A percentile compares a stretch with the other conserved stretches of the same genome.
These are phyloP conservation scores for Chrysoporthe deuterocubensis DNA, from an alignment of 2,329 filamentous ascomycete genomes.

Conservation along the genomic window DNA sequence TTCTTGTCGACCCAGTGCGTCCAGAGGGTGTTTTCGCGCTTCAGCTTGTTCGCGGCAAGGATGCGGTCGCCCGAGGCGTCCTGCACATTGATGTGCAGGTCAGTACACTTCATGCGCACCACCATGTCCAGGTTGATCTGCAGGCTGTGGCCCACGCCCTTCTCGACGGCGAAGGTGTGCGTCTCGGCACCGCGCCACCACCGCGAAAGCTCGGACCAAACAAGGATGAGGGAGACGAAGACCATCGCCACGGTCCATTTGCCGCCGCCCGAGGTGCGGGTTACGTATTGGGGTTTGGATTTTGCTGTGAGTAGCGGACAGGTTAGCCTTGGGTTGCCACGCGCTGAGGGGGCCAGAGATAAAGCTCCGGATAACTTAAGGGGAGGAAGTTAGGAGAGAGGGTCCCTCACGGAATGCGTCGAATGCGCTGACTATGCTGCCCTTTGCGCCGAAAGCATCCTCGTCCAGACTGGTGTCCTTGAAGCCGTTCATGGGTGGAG, in stretches of 20 bases:
- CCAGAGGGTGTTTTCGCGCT: conserved; percentile 81
- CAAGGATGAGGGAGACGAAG: conserved; percentile 73
- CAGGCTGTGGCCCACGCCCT: conserved; percentile 82
- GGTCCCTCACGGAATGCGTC: conserved; percentile 86
- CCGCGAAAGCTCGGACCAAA: conserved; percentile 75
- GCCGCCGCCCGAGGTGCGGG: conserved; percentile 81
- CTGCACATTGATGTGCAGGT: conserved; percentile 96
- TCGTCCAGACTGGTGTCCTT: conserved; percentile 73
- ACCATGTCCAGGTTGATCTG: conserved; percentile 98
- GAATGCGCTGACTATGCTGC: conserved; percentile 79
- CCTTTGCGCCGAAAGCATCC: conserved; percentile 77
- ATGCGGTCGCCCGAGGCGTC: conserved; percentile 93
- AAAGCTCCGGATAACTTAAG: background rate
- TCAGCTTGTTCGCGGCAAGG: conserved; percentile 74
- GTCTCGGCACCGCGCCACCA: conserved; percentile 87
- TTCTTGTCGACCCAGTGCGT: conserved; percentile 75
- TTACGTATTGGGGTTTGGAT: conserved; percentile 91
- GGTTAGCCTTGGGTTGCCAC: conserved; percentile 30
- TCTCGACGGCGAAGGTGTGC: conserved; percentile 93
- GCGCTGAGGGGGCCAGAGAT: background rate
- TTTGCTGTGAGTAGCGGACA: conserved; percentile 67
- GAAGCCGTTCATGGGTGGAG: conserved; percentile 74
- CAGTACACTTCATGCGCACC: conserved; percentile 81
- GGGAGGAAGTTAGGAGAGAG: background rate
- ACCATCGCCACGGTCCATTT: conserved; percentile 90